Evolutionary conservation across 352 stramenopile genomes (phyloP).

Genomic region (Blastocystis hominis): DNA sequence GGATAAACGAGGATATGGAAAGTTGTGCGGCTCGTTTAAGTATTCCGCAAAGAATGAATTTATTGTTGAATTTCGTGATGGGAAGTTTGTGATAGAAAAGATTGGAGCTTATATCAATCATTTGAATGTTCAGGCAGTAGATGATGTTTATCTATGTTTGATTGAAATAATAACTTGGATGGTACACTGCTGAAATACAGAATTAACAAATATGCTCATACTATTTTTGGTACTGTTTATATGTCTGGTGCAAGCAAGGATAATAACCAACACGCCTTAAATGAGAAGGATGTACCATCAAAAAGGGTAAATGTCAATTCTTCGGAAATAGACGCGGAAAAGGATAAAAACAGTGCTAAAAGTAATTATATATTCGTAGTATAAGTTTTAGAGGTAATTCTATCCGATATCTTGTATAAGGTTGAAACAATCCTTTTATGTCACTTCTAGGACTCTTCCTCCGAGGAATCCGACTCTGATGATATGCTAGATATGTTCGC

Average conservation of each 20-base stretch:
- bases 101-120: not conserved
- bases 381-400: not conserved
- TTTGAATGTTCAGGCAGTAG: too few species aligned
- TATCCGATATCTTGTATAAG: too few species aligned
- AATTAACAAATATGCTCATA: not conserved
- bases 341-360: not conserved
- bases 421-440: too few species aligned
- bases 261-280: not conserved
- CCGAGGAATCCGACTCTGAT: slow-evolving; percentile 55
- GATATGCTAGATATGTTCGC: slow-evolving; percentile 79
- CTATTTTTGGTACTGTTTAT: not conserved
- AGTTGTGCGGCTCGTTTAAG: not conserved
- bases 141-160: too few species aligned
- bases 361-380: not conserved
- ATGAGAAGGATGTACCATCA: not conserved
- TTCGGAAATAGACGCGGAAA: not conserved
- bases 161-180: not conserved
- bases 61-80: not conserved
- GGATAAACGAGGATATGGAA: not conserved
- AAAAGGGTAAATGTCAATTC: not conserved
- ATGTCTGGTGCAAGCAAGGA: not conserved
- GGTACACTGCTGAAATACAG: not conserved
- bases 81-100: not conserved
- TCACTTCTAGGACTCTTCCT: too few species aligned
- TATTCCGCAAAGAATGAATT: not conserved